A percentile compares a stretch with the other conserved stretches of the same genome.
Conservation (phyloP, 2,329 filamentous ascomycete genomes). For the Monosporascus sp. region DNA sequence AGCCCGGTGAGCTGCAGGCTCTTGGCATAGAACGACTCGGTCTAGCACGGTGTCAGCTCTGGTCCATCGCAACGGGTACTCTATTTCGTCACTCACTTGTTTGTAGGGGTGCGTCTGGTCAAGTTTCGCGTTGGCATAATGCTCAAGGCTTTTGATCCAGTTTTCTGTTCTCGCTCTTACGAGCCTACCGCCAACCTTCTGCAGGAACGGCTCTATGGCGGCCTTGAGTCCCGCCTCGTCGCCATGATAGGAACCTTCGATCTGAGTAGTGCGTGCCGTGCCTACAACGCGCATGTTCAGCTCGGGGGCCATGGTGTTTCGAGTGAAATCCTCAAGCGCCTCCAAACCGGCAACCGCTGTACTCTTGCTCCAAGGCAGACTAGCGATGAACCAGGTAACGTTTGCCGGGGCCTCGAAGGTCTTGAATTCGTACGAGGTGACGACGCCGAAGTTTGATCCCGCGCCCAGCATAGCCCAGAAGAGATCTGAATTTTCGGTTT, state of each 20-base stretch:
- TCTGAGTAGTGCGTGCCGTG: conserved; percentile 26
- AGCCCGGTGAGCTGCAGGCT: conserved; percentile 34
- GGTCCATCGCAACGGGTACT: neutral
- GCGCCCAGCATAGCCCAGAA: conserved; percentile 29
- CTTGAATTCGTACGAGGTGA: conserved; percentile 23
- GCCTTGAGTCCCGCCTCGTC: conserved; percentile 26
- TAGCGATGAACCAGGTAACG: conserved; percentile 25
- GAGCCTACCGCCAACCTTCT: conserved; percentile 28
- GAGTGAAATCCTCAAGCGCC: conserved; percentile 21
- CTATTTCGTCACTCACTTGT: conserved; percentile 17
- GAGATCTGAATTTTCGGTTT: conserved; percentile 25
- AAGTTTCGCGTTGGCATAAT: conserved; percentile 25
- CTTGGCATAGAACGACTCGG: conserved; percentile 38
- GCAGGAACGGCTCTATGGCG: conserved; percentile 28
- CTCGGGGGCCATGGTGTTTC: conserved; percentile 31
- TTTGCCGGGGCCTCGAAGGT: conserved; percentile 25
- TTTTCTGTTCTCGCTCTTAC: conserved; percentile 23
- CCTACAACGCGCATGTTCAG: conserved; percentile 37
- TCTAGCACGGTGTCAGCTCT: conserved; percentile 20
- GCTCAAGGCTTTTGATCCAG: conserved; percentile 26
- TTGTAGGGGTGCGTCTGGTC: conserved; percentile 24
- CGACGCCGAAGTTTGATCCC: conserved; percentile 27
- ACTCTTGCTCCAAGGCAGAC: conserved; percentile 20
- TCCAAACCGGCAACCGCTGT: conserved; percentile 42
- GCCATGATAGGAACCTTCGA: conserved; percentile 34